Conservation (phyloP, 2,329 filamentous ascomycete genomes). For the Sporothrix inflata region DNA sequence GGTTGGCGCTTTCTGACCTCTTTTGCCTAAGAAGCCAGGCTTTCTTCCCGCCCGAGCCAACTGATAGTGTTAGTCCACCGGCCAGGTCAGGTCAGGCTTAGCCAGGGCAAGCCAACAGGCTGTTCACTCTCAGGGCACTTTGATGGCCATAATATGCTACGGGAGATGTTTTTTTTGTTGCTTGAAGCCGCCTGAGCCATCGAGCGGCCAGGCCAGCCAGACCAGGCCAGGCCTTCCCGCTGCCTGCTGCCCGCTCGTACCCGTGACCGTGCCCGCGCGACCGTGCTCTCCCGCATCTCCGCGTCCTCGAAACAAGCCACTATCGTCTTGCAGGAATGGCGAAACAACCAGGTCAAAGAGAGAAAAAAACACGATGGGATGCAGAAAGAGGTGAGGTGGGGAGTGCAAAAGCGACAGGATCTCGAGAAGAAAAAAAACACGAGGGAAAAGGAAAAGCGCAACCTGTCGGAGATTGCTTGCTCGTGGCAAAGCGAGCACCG, state of each 20-base stretch:
- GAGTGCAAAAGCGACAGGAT: background rate
- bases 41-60: background rate
- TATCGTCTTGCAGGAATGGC: constrained; percentile 11
- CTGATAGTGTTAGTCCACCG: background rate
- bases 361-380: background rate
- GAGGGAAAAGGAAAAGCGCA: background rate
- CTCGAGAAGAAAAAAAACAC: background rate
- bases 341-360: constrained; percentile 11
- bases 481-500: background rate
- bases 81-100: background rate
- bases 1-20: background rate
- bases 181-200: background rate
- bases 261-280: constrained; percentile 15
- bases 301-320: constrained; percentile 16
- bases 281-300: constrained; percentile 25
- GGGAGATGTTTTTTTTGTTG: background rate
- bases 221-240: background rate
- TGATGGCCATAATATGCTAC: background rate
- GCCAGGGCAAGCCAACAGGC: background rate
- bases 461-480: background rate
- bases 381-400: background rate
- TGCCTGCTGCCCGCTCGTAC: constrained; percentile 19
- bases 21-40: background rate
- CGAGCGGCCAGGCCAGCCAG: background rate
- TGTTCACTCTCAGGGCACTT: background rate